Percentiles rank a stretch among this genome's conserved stretches.
Evolutionary conservation across 192 early-diverging fungal genomes (phyloP).

Genomic region (Cladochytrium replicatum): DNA sequence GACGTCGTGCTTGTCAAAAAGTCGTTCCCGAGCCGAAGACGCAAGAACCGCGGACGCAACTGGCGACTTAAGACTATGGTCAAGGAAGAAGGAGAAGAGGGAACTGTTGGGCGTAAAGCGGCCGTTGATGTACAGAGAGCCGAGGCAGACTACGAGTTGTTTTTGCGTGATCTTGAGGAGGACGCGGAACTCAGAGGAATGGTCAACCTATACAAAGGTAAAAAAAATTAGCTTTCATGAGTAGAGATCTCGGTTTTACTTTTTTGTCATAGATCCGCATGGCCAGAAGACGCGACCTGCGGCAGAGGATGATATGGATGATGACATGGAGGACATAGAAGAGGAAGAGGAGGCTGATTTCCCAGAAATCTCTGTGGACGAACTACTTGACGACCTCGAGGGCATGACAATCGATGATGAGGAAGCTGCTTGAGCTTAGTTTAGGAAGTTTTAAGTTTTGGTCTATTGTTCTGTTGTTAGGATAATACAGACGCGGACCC

Average conservation of each 20-base stretch:
- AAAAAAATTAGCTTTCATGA: too few species aligned
- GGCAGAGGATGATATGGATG: too few species aligned
- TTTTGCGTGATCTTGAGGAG: slow-evolving; percentile 97
- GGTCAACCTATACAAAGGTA: slow-evolving; percentile 85
- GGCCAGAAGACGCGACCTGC: too few species aligned
- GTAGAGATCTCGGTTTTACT: too few species aligned
- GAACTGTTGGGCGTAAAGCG: slow-evolving; percentile 63
- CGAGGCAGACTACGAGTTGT: slow-evolving; percentile 88
- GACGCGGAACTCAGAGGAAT: slow-evolving; percentile 91
- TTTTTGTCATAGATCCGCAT: too few species aligned
- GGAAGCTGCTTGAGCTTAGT: too few species aligned
- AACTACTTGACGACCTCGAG: slow-evolving; percentile 85
- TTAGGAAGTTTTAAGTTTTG: too few species aligned
- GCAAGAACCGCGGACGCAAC: slow-evolving; percentile 71
- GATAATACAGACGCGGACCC: too few species aligned
- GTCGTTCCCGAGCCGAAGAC: slow-evolving; percentile 76
- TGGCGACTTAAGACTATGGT: slow-evolving; percentile 85
- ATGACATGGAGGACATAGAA: slow-evolving; percentile 49
- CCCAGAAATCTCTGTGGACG: slow-evolving; percentile 86
- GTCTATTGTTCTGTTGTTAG: too few species aligned
- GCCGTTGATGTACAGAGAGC: too few species aligned
- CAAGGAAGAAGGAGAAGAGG: slow-evolving; percentile 79
- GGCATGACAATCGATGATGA: slow-evolving; percentile 53
- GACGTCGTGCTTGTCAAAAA: slow-evolving; percentile 92
- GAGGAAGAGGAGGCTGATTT: slow-evolving; percentile 74